Conservation (phyloP, 306 rosid genomes). For the Vicia sativa region DNA sequence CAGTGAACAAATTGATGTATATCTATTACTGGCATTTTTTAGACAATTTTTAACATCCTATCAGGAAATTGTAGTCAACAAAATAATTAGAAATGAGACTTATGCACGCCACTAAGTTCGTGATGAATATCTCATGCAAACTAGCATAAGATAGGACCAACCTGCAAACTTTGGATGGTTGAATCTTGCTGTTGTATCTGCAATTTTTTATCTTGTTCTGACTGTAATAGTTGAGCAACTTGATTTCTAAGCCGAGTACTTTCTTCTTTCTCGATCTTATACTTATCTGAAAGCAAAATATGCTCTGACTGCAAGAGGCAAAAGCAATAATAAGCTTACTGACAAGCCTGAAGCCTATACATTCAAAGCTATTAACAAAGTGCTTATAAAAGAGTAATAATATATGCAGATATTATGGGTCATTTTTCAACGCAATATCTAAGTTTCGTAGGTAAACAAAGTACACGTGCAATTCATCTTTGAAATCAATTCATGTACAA, state of each 20-base stretch:
- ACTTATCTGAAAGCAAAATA: constrained; percentile 70
- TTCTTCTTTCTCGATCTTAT: constrained; percentile 85
- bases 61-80: constrained; percentile 18
- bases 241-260: constrained; percentile 83
- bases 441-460: constrained; percentile 17
- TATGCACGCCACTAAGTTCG: constrained; percentile 16
- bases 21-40: not conserved
- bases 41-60: constrained; percentile 19
- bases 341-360: constrained; percentile 33
- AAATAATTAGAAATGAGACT: constrained; percentile 14
- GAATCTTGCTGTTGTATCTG: constrained; percentile 80
- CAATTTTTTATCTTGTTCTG: constrained; percentile 82
- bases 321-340: constrained; percentile 42
- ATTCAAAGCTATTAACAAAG: constrained; percentile 25
- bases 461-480: constrained; percentile 17
- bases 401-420: not conserved
- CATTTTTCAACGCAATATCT: constrained; percentile 20
- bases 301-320: constrained; percentile 78
- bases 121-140: constrained; percentile 17
- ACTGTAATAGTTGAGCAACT: constrained; percentile 84
- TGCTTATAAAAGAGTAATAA: constrained; percentile 15
- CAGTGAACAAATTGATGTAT: not conserved
- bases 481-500: constrained; percentile 3
- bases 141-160: constrained; percentile 41
- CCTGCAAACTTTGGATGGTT: constrained; percentile 80